Base-by-base conservation (phyloP, 306 rosid genomes). In the Vigna angularis region DNA sequence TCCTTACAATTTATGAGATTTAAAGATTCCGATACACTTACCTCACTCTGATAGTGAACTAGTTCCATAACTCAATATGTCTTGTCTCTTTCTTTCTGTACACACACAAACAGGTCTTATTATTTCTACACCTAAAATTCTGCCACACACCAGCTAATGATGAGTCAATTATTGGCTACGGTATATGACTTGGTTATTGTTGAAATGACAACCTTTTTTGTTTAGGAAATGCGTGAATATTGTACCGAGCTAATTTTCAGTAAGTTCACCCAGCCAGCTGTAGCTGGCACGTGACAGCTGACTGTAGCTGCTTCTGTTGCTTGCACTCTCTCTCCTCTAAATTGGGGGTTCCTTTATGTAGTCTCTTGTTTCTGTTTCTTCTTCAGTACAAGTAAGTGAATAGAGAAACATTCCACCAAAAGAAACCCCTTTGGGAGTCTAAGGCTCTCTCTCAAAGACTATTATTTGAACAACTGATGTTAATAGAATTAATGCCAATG, bases 21-120 rank as follows among this genome's bases (percentile, higher is more conserved):
- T 42, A 36, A 16, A 44, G 53, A 75, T 22, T 62, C 30, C 26
- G 56, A 55, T 55, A 56, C 51, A 34, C 64, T 80, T 22, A 32
- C 64, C 44, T 48, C 50, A 69, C 63, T 45, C 56, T 45, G 30
- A 59, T 9, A 44, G 17, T 44, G 59, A 59, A 16, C 47, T 10
- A 74, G 22, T 16, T 66, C 3, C 6, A 32, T 24, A 42, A 74
- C 69, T 44, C 45, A 57, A 34, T 59, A 45, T 74, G 47, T 17
- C 24, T 18, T 26, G 32, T 59, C 40, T 6, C 20, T 68, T 36
- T 36, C 42, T 47, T 34, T 48, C 26, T 17, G 13, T 17, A 17
- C 3, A 16, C 45, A 53, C 44, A 22, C 38, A 45, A 0, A 45
- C 13, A 22, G 7, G 15, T 22, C 45, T 30, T 44, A 44, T 28